Percentiles rank a stretch among this genome's conserved stretches.
Conservation (phyloP, 768 basidiomycete species). For the Amanita inopinata region DNA sequence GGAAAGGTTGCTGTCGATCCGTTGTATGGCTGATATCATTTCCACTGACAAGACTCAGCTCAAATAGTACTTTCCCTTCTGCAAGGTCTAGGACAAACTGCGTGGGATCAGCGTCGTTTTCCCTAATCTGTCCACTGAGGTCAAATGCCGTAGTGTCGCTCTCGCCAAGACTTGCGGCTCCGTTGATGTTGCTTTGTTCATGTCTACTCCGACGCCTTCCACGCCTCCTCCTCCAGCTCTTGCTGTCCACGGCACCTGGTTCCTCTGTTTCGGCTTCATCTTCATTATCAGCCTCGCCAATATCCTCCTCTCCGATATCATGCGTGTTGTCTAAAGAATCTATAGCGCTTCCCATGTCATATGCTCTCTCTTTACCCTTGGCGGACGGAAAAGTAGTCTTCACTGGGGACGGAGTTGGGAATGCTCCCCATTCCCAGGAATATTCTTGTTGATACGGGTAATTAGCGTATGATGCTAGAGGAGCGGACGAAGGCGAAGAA, state of each 20-base stretch:
- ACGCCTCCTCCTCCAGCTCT: constrained; percentile 12
- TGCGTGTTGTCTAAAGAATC: constrained; percentile 12
- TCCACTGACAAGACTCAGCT: constrained; percentile 54
- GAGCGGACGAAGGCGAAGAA: constrained; percentile 6
- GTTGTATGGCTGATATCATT: constrained; percentile 17
- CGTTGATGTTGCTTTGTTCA: constrained; percentile 5
- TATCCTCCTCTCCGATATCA: constrained; percentile 15
- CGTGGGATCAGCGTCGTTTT: constrained; percentile 50
- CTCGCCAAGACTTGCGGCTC: background rate
- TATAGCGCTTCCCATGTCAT: constrained; percentile 12
- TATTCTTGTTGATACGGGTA: constrained; percentile 42
- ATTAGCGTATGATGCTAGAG: constrained; percentile 2
- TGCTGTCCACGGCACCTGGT: constrained; percentile 3
- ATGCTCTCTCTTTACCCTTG: constrained; percentile 22
- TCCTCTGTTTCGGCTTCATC: constrained; percentile 17
- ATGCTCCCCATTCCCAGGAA: constrained; percentile 92
- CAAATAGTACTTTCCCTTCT: constrained; percentile 51
- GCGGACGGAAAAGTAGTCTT: constrained; percentile 31
- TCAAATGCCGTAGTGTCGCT: background rate
- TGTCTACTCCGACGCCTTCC: constrained; percentile 6
- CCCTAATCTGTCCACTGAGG: constrained; percentile 43
- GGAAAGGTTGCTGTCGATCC: constrained; percentile 19
- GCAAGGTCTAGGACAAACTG: constrained; percentile 59
- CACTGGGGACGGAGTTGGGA: constrained; percentile 72
- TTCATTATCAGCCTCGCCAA: constrained; percentile 18